Evolutionary conservation across 1,284 basidiomycete species (phyloP).

Genomic region (Marasmius sp.): DNA sequence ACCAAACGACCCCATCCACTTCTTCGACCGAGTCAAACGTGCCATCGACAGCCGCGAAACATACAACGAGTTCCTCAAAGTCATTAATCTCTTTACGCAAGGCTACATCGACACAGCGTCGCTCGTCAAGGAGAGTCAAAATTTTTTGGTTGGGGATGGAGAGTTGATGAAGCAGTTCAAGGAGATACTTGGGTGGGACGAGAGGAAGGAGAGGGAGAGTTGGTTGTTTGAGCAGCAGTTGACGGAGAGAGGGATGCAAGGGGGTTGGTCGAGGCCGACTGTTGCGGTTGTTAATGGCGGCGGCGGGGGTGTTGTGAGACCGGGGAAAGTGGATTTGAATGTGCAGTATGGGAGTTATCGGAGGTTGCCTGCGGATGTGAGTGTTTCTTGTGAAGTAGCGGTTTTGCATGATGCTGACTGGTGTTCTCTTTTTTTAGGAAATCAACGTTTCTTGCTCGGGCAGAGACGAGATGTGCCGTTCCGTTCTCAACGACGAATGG

Average conservation of each 20-base stretch:
- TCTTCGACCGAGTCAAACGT: conserved; percentile 93
- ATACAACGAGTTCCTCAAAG: conserved; percentile 95
- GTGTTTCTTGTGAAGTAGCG: conserved; percentile 26
- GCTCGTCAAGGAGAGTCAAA: conserved; percentile 68
- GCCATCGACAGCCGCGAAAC: conserved; percentile 85
- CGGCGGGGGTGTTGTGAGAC: conserved; percentile 38
- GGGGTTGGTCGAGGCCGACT: conserved; percentile 41
- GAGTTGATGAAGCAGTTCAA: conserved; percentile 87
- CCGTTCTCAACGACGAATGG: conserved; percentile 96
- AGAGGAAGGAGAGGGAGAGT: conserved; percentile 59
- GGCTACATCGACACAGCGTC: conserved; percentile 88
- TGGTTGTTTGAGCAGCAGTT: conserved; percentile 45
- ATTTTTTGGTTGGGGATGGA: conserved; percentile 64
- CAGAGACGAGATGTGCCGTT: conserved; percentile 95
- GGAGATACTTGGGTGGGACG: conserved; percentile 90
- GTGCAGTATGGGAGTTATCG: conserved; percentile 86
- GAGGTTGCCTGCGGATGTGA: conserved; percentile 75
- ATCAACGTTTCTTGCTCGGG: conserved; percentile 89
- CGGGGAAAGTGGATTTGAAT: conserved; percentile 51
- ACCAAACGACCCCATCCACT: conserved; percentile 76
- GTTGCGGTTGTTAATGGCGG: conserved; percentile 40
- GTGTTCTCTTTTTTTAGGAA: conserved; percentile 51
- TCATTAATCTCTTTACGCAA: conserved; percentile 94
- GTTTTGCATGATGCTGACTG: not conserved
- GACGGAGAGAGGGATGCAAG: conserved; percentile 19